phyloP scores from a whole-genome alignment of 306 rosid species.

The Cicer arietinum region DNA sequence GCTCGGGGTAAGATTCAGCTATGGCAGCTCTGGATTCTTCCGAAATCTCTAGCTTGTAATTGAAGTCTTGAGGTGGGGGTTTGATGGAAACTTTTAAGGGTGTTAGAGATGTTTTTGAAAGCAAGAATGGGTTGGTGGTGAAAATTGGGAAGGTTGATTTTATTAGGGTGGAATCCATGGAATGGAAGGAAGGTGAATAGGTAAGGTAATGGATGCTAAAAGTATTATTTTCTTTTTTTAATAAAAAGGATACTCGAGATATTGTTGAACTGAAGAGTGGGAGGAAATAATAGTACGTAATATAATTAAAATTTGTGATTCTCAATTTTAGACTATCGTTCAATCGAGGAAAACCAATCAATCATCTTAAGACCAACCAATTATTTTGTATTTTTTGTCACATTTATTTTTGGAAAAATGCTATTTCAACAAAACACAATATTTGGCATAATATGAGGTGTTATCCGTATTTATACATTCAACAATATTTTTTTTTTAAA shows the following conservation, averaged over 20 bases:
- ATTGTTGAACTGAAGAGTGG: not conserved
- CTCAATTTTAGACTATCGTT: not conserved
- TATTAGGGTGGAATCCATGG: constrained; percentile 63
- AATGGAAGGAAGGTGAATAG: not conserved
- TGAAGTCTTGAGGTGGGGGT: constrained; percentile 73
- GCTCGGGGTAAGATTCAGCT: constrained; percentile 66
- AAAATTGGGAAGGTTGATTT: constrained; percentile 65
- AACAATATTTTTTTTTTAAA: too few species aligned
- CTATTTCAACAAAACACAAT: too few species aligned
- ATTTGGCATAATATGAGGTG: too few species aligned
- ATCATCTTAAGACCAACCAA: not conserved
- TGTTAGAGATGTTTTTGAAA: constrained; percentile 41
- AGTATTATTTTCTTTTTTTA: not conserved
- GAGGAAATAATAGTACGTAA: not conserved
- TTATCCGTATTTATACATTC: too few species aligned
- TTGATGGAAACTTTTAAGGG: constrained; percentile 61
- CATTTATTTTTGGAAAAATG: not conserved
- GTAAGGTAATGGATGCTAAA: not conserved
- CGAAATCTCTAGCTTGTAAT: constrained; percentile 66
- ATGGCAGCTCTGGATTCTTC: constrained; percentile 63
- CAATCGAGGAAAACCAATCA: not conserved
- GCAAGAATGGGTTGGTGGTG: constrained; percentile 51
- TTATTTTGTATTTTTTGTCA: not conserved
- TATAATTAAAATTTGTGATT: not conserved
- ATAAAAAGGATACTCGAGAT: too few species aligned